Evolutionary conservation across 805 yeast species (phyloP).

Genomic region (Martiniozyma abietophila): DNA sequence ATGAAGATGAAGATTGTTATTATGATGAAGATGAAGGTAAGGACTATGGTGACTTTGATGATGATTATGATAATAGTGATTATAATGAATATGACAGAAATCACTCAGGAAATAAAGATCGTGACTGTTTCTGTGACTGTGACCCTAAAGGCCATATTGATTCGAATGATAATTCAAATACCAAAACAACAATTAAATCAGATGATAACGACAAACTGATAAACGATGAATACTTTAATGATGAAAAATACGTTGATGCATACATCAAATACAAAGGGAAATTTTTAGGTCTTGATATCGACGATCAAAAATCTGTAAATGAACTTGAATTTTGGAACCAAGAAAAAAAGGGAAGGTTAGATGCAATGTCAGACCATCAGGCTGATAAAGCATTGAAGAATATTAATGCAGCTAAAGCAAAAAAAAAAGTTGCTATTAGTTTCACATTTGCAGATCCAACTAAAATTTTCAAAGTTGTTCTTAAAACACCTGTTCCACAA

Average conservation of each 20-base stretch:
- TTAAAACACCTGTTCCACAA: too few species aligned
- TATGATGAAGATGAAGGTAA: not conserved
- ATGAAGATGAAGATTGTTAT: not conserved
- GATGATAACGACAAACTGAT: not conserved
- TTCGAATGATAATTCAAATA: too few species aligned
- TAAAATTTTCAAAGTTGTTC: not conserved
- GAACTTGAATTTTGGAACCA: slow-evolving; percentile 10
- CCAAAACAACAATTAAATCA: too few species aligned
- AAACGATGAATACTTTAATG: slow-evolving; percentile 1
- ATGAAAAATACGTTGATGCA: not conserved
- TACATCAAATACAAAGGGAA: not conserved
- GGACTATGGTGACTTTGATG: not conserved
- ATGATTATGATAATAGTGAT: not conserved
- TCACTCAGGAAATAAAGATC: not conserved
- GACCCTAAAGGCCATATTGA: not conserved
- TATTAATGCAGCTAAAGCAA: not conserved
- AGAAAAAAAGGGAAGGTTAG: slow-evolving; percentile 15
- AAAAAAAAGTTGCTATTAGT: slow-evolving; percentile 7
- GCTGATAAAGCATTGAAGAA: not conserved
- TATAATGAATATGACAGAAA: not conserved
- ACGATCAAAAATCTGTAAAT: slow-evolving; percentile 1
- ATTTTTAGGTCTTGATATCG: slow-evolving; percentile 1
- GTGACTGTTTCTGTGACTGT: not conserved
- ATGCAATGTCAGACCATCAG: slow-evolving; percentile 10
- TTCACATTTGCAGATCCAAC: slow-evolving; percentile 20